Base-by-base conservation (phyloP, 805 yeast genomes). In the Candida verbasci region DNA sequence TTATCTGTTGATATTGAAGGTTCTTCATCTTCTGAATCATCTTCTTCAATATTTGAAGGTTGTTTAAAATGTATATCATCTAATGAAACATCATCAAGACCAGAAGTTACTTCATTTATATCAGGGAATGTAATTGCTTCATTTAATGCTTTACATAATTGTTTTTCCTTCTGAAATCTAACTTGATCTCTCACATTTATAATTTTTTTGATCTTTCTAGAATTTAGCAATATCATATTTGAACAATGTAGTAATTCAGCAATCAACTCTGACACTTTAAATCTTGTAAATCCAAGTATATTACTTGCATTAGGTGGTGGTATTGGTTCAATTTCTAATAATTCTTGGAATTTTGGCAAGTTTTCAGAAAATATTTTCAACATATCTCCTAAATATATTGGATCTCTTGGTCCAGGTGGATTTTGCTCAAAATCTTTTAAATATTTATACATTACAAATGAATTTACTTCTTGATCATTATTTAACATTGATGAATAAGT, bases 241-340 rank as follows among this genome's bases (percentile, higher is more conserved):
- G 96, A 87, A 55, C 99, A 93, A 60, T 93, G 98, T 39, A 93
- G 70, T 27, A 93, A 69, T 53, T 93, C 99, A 0, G 98, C 98
- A 33, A 93, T 78, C 35, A 93, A 66, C 60, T 93, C 99, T 42
- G 95, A 81, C 17, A 93, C 76, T 53, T 88, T 86, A 62, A 93
- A 89, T 45, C 89, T 72, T 49, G 89, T 95, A 56, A 91, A 86
- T 0, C 98, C 98, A 16, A 93, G 63, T 1, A 93, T 88, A 49
- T 52, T 39, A 4, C 44, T 25, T 10, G 39, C 41, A 16, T 42
- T 36, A 3, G 41, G 29, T 1, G 57, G 58, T 9, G 51, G 40
- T 21, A 48, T 52, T 14, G 58, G 57, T 4, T 52, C 57, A 54
- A 40, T 58, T 3, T 56, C 70, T 46, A 89, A 68, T 61, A 88